Conservation (phyloP, 768 basidiomycete species). For the Jaapia argillacea region DNA sequence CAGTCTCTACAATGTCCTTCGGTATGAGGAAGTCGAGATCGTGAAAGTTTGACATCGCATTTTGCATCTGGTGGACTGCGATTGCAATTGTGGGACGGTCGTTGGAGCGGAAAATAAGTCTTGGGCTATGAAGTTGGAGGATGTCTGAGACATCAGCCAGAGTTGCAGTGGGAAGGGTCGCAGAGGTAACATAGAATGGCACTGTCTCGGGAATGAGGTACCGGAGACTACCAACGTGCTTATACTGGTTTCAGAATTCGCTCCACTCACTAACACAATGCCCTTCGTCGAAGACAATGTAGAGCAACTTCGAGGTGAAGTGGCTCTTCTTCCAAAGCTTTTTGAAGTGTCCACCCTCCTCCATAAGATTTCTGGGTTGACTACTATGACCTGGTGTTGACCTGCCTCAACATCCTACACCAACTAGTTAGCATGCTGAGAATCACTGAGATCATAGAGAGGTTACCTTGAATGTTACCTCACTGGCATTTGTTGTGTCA, state of each 20-base stretch:
- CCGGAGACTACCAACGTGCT: constrained; percentile 6
- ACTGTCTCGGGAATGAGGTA: constrained; percentile 8
- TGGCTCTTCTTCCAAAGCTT: constrained; percentile 6
- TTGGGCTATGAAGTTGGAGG: constrained; percentile 6
- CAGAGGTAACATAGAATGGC: constrained; percentile 9
- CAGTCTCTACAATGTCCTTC: neutral
- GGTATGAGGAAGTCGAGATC: constrained; percentile 7
- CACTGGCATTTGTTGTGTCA: neutral
- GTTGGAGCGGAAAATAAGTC: constrained; percentile 3
- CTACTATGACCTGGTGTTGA: constrained; percentile 2
- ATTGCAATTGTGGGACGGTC: constrained; percentile 7
- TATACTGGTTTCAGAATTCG: constrained; percentile 11
- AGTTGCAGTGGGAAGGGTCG: constrained; percentile 9
- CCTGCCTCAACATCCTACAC: neutral
- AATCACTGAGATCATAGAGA: neutral
- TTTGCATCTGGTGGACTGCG: constrained; percentile 2
- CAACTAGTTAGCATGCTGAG: neutral
- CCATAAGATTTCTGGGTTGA: constrained; percentile 7
- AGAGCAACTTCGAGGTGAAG: constrained; percentile 7
- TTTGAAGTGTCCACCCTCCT: constrained; percentile 6
- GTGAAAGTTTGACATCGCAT: neutral
- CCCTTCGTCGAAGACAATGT: constrained; percentile 14
- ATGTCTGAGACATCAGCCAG: constrained; percentile 4
- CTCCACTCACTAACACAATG: constrained; percentile 15
- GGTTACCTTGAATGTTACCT: constrained; percentile 4